phyloP scores from a whole-genome alignment of 169 alveolate species.

The Eimeria falciformis region DNA sequence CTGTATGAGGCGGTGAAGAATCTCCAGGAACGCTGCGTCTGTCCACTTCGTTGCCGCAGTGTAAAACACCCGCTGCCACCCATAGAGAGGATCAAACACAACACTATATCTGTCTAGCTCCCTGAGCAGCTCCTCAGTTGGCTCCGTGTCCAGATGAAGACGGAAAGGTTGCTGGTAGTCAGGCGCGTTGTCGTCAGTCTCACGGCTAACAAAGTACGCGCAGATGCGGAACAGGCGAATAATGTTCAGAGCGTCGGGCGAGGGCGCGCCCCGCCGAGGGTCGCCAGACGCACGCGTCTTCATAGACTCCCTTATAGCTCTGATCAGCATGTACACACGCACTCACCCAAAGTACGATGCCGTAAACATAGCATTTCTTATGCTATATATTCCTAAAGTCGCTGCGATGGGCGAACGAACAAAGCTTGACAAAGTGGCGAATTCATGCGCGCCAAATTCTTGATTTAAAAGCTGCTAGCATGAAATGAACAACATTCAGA shows the following conservation, averaged over 20 bases:
- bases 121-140: slow-evolving; percentile 65
- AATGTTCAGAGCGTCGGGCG: slow-evolving; percentile 80
- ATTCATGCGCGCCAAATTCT: too few species aligned
- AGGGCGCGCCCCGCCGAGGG: slow-evolving; percentile 54
- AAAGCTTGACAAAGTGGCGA: too few species aligned
- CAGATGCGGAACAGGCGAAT: slow-evolving; percentile 87
- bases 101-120: slow-evolving; percentile 82
- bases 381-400: too few species aligned
- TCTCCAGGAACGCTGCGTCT: slow-evolving; percentile 5
- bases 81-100: slow-evolving; percentile 81
- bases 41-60: slow-evolving; percentile 78
- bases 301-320: slow-evolving; percentile 14
- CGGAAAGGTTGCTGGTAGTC: slow-evolving; percentile 86
- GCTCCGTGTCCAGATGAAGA: background rate
- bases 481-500: too few species aligned
- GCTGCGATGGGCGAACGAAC: too few species aligned
- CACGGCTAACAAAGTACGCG: slow-evolving; percentile 85
- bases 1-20: slow-evolving; percentile 80
- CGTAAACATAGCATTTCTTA: too few species aligned
- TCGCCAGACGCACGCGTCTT: background rate
- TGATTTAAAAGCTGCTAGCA: too few species aligned
- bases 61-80: slow-evolving; percentile 89
- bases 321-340: background rate
- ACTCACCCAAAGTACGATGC: too few species aligned
- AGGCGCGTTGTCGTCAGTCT: slow-evolving; percentile 84